Conservation (phyloP, 1,284 basidiomycete species). For the Mycena sp. region DNA sequence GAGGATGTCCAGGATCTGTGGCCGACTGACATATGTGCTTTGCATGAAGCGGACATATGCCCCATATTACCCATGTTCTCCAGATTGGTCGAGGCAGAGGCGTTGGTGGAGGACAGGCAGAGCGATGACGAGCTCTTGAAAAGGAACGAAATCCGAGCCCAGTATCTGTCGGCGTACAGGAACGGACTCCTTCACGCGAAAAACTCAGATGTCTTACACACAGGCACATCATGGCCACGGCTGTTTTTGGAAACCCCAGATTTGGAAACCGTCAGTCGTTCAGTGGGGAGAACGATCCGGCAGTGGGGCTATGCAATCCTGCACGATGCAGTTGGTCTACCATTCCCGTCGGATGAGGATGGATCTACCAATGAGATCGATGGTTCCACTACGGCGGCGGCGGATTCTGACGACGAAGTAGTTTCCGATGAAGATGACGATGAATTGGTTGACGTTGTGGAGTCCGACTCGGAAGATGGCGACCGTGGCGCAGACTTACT, state of each 20-base stretch:
- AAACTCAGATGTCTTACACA: constrained; percentile 66
- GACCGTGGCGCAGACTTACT: constrained; percentile 57
- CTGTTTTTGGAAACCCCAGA: constrained; percentile 84
- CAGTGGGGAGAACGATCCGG: constrained; percentile 70
- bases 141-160: constrained; percentile 47
- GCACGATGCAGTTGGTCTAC: constrained; percentile 71
- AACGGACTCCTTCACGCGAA: constrained; percentile 64
- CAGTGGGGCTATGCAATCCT: constrained; percentile 75
- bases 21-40: constrained; percentile 62
- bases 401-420: constrained; percentile 47
- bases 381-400: constrained; percentile 12
- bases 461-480: constrained; percentile 53
- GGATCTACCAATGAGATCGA: constrained; percentile 16
- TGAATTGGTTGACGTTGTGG: constrained; percentile 66
- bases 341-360: constrained; percentile 40
- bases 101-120: constrained; percentile 38
- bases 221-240: constrained; percentile 72
- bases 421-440: constrained; percentile 72
- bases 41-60: constrained; percentile 66
- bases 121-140: constrained; percentile 41
- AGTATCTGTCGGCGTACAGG: constrained; percentile 73
- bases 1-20: constrained; percentile 53
- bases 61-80: constrained; percentile 62
- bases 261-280: constrained; percentile 66
- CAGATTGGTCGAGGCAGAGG: constrained; percentile 49